Conservation (phyloP, 2,329 filamentous ascomycete genomes). For the Xylaria sp. region DNA sequence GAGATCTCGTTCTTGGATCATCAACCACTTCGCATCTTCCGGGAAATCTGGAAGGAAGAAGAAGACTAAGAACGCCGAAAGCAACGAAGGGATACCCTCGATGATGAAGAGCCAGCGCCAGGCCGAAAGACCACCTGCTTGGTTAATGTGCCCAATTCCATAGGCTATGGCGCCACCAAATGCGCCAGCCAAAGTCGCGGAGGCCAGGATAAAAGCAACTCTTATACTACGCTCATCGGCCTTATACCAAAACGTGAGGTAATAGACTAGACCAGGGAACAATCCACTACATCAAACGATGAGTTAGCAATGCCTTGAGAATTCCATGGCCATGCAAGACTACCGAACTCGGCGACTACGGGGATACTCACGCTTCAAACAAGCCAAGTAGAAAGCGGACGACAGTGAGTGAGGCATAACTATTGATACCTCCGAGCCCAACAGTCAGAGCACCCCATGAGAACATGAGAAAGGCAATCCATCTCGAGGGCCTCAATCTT, state of each 20-base stretch:
- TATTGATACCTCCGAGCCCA: constrained; percentile 71
- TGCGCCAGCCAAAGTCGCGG: constrained; percentile 76
- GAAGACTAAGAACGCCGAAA: constrained; percentile 67
- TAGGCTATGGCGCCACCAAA: constrained; percentile 80
- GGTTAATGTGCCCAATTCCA: constrained; percentile 77
- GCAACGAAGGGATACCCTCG: constrained; percentile 56
- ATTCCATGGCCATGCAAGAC: background rate
- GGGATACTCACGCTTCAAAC: constrained; percentile 65
- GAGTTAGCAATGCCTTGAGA: constrained; percentile 59
- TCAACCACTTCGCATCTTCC: constrained; percentile 72
- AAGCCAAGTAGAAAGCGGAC: constrained; percentile 75
- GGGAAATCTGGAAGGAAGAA: constrained; percentile 75
- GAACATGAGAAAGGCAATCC: constrained; percentile 74
- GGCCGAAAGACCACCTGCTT: constrained; percentile 67
- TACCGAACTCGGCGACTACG: background rate
- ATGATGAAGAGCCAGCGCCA: constrained; percentile 77
- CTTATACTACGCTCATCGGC: constrained; percentile 76
- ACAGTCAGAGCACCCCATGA: constrained; percentile 77
- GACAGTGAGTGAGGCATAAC: constrained; percentile 70
- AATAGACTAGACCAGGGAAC: constrained; percentile 73
- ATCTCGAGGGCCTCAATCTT: constrained; percentile 70
- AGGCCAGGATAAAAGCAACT: constrained; percentile 76
- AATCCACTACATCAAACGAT: constrained; percentile 58
- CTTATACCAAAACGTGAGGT: constrained; percentile 79
- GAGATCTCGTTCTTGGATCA: constrained; percentile 65